Evolutionary conservation across 352 stramenopile species (phyloP), one percentile per base, ranked within the genome.

Genomic region (Phytophthora tentaculata): DNA sequence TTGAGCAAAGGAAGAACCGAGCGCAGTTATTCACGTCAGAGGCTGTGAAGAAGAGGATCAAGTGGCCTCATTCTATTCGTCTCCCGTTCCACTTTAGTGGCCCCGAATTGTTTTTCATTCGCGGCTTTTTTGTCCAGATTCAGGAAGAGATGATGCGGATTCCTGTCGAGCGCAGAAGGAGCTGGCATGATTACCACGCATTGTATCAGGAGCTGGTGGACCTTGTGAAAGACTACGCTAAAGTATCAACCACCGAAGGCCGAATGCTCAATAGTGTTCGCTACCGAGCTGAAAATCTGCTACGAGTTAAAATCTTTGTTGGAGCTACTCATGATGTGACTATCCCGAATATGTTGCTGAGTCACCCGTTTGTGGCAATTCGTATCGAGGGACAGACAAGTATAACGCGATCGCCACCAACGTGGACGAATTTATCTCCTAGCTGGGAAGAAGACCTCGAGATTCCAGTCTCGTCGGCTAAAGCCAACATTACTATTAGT

Each of bases 371-470:
- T 43, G 71, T 90, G 7, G 61, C 60, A 10, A 64, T 92, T 35
- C 73, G 78, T 24, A 77, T 77, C 37, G 80, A 90, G 50, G 80
- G 77, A 7, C 68, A 59, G 20, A 74, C 58, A 23, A 69, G 53
- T 3, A 17, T 53, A 19, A 86, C 61, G 12, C 64, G 77, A 23
- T 73, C 71, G 0, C 24, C 73, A 23, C 79, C 84, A 9, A 82
- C 63, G 1, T 92, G 84, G 82, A 86, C 71, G 37, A 88, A 84
- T 60, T 59, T 90, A 22, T 77, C 80, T 17, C 84, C 84, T 14
- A 68, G 61, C n/a, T 92, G 84, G 84, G 71, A 83, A 54, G 82
- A 92, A 71, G 74, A 76, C 22, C 53, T 92, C 2, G 82, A 92
- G 22, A 65, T 89, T n/a, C 69, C 80, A 16, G 60, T 83, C 24